phyloP scores from a whole-genome alignment of 495 filamentous ascomycete genomes.

The Neurospora sp. region DNA sequence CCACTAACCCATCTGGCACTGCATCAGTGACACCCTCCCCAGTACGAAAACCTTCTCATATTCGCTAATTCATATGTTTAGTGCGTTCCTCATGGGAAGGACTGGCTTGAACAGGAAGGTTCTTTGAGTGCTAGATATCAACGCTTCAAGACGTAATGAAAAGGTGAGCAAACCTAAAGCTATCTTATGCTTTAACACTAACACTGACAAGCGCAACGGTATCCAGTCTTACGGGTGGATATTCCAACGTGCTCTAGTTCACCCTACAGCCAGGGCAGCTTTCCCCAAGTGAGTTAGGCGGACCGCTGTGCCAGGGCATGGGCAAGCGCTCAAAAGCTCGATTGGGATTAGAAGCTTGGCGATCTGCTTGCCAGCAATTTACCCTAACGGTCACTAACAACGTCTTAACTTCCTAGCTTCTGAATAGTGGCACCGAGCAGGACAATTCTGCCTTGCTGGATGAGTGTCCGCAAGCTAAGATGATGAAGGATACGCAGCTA shows the following conservation, averaged over 20 bases:
- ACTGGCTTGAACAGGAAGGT: not conserved
- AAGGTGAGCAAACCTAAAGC: not conserved
- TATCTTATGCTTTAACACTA: not conserved
- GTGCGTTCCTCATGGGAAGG: not conserved
- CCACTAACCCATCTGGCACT: not conserved
- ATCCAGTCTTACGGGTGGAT: not conserved
- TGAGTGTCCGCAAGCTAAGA: not conserved
- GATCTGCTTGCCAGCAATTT: not conserved
- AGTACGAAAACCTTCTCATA: not conserved
- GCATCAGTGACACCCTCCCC: not conserved
- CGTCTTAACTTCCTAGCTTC: not conserved
- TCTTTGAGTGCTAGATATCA: not conserved
- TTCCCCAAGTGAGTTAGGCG: not conserved
- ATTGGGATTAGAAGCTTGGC: not conserved
- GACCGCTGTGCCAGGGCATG: not conserved
- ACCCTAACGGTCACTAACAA: not conserved
- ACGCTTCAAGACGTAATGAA: not conserved
- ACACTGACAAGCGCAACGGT: not conserved
- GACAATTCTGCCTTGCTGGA: not conserved
- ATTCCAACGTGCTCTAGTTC: not conserved
- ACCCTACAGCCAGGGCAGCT: not conserved
- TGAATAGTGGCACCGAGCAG: not conserved
- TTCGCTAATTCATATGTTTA: not conserved
- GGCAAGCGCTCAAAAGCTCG: not conserved
- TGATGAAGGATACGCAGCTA: not conserved